Base-by-base conservation (phyloP, 164 flowering plant genomes). In the Houttuynia cordata region DNA sequence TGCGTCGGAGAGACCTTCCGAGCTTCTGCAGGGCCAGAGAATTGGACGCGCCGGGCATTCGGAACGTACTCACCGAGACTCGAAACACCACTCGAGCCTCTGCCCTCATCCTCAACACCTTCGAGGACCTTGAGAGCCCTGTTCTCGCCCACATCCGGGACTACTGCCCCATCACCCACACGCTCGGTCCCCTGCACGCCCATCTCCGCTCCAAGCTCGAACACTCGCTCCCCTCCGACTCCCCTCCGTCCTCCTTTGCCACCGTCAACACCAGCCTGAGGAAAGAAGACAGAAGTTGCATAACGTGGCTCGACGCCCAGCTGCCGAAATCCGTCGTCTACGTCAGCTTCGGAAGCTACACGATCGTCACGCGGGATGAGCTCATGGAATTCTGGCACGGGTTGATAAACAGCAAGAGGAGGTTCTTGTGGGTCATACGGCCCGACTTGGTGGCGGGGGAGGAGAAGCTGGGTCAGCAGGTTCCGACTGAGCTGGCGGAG, bases 301-400 rank as follows among this genome's bases (percentile, higher is more conserved):
- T 85, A 14, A 20, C 59, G 10, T 85, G 86, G 91, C 80, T 85
- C 3, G 75, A 81, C 37, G 9, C 61, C 0, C 77, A 80, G 37
- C 74, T 78, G 0, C 4, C 50, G 0, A 64, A 69, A 3, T 85
- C 87, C 0, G 88, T 85, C 10, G 23, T 85, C 19, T 85, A 81
- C n/a, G 82, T 80, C 0, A 80, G 85, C 65, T 80, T 85, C 30
- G 91, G 88, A 6, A 84, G 81, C 68, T 19, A 67, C 1, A 39
- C 75, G 1, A 30, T 34, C 0, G 12, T 75, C 57, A 63, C 61
- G 4, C 53, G 47, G 10, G 63, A 64, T 0, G 47, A 76, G 65
- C 14, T 80, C 21, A 7, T 76, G 65, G 86, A 86, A 68, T 62
- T 81, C 58, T 79, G 79, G 81, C 56, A 75, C 42, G 84, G 92